Evolutionary conservation across 495 filamentous ascomycete genomes (phyloP).

Genomic region (Penicillium cinerascens): DNA sequence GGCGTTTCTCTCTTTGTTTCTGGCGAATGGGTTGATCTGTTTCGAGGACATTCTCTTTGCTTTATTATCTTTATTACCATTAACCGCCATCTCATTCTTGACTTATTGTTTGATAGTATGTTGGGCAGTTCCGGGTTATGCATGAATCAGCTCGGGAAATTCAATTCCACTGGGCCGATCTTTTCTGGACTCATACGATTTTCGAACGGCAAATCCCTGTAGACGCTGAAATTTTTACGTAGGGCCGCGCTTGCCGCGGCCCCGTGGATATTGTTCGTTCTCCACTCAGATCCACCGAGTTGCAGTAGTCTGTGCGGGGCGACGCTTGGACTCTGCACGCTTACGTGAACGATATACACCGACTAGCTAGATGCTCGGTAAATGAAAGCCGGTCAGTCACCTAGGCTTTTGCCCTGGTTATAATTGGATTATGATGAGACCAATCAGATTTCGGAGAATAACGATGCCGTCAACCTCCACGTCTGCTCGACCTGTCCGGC

Average conservation of each 20-base stretch:
- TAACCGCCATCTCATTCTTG: conserved; percentile 8
- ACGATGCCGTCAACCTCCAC: too few relatives aligned
- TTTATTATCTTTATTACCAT: conserved; percentile 8
- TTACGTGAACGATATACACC: background rate
- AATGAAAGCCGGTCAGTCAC: background rate
- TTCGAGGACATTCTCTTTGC: conserved; percentile 8
- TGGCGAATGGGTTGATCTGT: conserved; percentile 14
- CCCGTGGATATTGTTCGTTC: background rate
- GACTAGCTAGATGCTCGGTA: background rate
- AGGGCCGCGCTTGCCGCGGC: background rate
- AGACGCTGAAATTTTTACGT: background rate
- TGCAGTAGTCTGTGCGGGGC: background rate
- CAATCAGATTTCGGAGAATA: too few relatives aligned
- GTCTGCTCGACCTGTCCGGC: too few relatives aligned
- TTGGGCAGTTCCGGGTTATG: background rate
- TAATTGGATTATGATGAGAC: too few relatives aligned
- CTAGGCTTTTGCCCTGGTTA: background rate
- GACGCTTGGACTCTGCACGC: background rate
- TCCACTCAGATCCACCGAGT: conserved; percentile 41
- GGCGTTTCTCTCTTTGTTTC: conserved; percentile 20
- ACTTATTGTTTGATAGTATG: conserved; percentile 12
- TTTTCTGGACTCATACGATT: background rate
- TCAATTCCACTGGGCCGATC: background rate
- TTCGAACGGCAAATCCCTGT: background rate
- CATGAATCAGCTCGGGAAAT: background rate